These are phyloP conservation scores for Botryotinia convoluta DNA, from an alignment of 2,329 filamentous ascomycete genomes.

Conservation along the genomic window DNA sequence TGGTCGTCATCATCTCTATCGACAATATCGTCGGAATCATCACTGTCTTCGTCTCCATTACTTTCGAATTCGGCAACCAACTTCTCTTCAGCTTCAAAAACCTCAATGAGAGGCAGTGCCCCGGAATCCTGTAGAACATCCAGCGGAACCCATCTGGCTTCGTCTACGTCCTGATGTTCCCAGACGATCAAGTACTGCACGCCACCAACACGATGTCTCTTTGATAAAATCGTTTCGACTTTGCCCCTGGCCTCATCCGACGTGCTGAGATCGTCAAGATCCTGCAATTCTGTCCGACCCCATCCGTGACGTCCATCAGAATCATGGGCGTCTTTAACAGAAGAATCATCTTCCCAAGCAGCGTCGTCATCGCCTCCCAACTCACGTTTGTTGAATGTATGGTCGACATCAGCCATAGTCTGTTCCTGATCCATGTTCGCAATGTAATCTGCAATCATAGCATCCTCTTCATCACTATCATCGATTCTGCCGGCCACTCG, in stretches of 20 bases:
- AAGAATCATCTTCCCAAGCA: constrained; percentile 27
- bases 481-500: neutral
- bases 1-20: constrained; percentile 38
- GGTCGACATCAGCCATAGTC: neutral
- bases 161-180: constrained; percentile 43
- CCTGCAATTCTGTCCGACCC: constrained; percentile 45
- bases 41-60: constrained; percentile 38
- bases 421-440: constrained; percentile 40
- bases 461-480: constrained; percentile 27
- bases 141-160: constrained; percentile 49
- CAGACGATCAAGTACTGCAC: constrained; percentile 53
- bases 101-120: constrained; percentile 36
- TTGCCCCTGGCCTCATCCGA: constrained; percentile 46
- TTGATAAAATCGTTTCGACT: constrained; percentile 45
- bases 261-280: constrained; percentile 50
- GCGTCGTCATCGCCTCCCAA: constrained; percentile 44
- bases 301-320: constrained; percentile 37
- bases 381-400: constrained; percentile 38
- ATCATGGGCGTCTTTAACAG: constrained; percentile 9
- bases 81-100: constrained; percentile 39
- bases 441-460: constrained; percentile 37
- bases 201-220: constrained; percentile 45
- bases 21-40: constrained; percentile 7
- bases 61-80: constrained; percentile 38
- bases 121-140: constrained; percentile 37